Evolutionary conservation across 805 yeast species (phyloP), one percentile per base, ranked within the genome.

Genomic region (Myxozyma neotropica): DNA sequence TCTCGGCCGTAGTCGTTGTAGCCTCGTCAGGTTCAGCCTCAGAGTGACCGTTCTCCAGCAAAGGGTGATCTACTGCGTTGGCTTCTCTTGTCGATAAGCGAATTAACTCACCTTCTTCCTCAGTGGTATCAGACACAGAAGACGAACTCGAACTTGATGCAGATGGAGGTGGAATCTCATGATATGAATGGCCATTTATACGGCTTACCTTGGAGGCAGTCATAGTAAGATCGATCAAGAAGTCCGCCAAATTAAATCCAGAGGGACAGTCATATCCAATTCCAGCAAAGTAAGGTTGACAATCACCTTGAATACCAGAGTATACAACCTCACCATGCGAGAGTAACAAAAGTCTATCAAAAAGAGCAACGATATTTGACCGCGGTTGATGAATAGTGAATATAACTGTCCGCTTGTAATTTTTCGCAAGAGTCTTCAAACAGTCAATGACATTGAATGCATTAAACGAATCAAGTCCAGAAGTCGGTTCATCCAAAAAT

Each of bases 351-450:
- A 94, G 79, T 68, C 86, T 86, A 70, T 93, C 97, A 73, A 94
- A 94, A 58, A 89, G 75, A 0, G 96, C 86, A 35, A 94, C 97
- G 71, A 94, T 93, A 70, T 94, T 94, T 58, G 97, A 89, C 70
- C 99, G 81, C 10, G 99, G 99, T 72, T 94, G 99, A 75, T 94
- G 99, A 65, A 94, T 94, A 0, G 99, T 90, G 71, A 94, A 87
- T 1, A 94, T 83, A 50, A 94, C 84, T 0, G 99, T 93, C 71
- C 98, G 84, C 61, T 88, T 85, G 72, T 86, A 88, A 68, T 85
- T 87, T 58, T 85, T 80, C 0, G 97, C 89, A 58, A 94, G 78
- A 58, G 87, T 81, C 1, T 88, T 93, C 46, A 94, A 78, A 61
- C 90, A 82, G 61, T 91, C 97, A 45, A 94, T 80, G 6, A 94